These are phyloP conservation scores for Fusarium euwallaceae DNA, from an alignment of 2,329 filamentous ascomycete genomes.

Conservation along the genomic window DNA sequence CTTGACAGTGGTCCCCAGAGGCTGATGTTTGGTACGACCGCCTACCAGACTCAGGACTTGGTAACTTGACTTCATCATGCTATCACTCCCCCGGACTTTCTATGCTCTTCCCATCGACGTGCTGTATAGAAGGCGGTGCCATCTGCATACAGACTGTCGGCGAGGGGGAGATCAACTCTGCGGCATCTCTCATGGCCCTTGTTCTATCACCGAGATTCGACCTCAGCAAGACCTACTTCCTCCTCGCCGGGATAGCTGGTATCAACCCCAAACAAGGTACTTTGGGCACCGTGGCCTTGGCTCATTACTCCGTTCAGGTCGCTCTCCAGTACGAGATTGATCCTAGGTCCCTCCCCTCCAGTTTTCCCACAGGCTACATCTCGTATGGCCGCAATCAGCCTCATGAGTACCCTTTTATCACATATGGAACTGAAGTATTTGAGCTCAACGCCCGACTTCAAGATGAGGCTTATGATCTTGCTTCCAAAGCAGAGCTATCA, in stretches of 20 bases:
- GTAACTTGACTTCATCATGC: conserved; percentile 68
- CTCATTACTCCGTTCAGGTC: conserved; percentile 79
- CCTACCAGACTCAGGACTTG: conserved; percentile 60
- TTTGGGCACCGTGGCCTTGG: conserved; percentile 75
- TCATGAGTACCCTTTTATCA: conserved; percentile 66
- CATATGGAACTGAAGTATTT: conserved; percentile 79
- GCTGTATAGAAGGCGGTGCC: conserved; percentile 71
- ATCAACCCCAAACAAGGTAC: conserved; percentile 77
- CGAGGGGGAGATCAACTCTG: conserved; percentile 81
- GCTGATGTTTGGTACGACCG: conserved; percentile 72
- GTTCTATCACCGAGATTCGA: conserved; percentile 73
- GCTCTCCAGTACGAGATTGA: conserved; percentile 84
- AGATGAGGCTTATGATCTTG: conserved; percentile 64
- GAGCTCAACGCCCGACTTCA: conserved; percentile 73
- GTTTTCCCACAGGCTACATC: conserved; percentile 77
- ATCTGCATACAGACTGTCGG: conserved; percentile 79
- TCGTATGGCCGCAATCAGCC: conserved; percentile 70
- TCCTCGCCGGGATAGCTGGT: conserved; percentile 80
- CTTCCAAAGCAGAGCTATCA: conserved; percentile 63
- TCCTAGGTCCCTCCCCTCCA: conserved; percentile 73
- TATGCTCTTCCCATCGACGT: conserved; percentile 72
- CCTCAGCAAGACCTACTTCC: conserved; percentile 76
- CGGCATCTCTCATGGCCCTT: conserved; percentile 73
- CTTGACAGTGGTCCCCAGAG: conserved; percentile 71
- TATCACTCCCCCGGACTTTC: conserved; percentile 73